These are phyloP conservation scores for Nitzschia sp. DNA, from an alignment of 108 stramenopile genomes.

Conservation along the genomic window DNA sequence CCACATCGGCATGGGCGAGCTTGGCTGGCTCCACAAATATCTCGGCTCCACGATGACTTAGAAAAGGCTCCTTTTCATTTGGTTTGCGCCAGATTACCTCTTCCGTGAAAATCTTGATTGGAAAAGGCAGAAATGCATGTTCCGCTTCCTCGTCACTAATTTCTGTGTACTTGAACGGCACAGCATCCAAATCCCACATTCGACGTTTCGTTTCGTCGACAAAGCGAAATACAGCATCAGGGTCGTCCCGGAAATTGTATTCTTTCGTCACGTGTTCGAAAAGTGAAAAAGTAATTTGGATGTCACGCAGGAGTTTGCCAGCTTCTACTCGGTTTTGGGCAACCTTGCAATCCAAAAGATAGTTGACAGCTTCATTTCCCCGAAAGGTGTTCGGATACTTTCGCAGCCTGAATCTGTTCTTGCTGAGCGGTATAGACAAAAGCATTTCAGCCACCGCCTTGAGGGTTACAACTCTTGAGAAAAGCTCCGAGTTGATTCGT, in stretches of 20 bases:
- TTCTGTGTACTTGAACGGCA: not conserved
- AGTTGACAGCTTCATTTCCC: conserved; percentile 21
- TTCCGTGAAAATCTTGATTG: not conserved
- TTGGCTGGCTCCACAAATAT: not conserved
- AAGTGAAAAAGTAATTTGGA: conserved; percentile 5
- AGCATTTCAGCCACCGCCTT: conserved; percentile 8
- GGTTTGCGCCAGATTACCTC: not conserved
- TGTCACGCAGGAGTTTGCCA: conserved; percentile 1
- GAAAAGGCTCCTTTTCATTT: not conserved
- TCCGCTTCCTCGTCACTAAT: not conserved
- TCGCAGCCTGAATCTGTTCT: not conserved
- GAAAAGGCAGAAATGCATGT: not conserved
- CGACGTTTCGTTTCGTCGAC: conserved; percentile 4
- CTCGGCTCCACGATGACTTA: not conserved
- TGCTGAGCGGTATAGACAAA: not conserved
- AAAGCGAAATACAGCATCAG: not conserved
- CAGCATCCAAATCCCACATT: not conserved
- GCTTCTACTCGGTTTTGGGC: not conserved
- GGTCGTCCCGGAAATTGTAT: not conserved
- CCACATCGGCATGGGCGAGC: not conserved
- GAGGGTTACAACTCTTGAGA: not conserved
- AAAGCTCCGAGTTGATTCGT: not conserved
- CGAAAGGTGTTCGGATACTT: conserved; percentile 4
- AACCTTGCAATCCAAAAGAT: not conserved
- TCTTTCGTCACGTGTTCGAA: conserved; percentile 9